Conservation (phyloP, 108 stramenopile species). For the Nitzschia sp. region DNA sequence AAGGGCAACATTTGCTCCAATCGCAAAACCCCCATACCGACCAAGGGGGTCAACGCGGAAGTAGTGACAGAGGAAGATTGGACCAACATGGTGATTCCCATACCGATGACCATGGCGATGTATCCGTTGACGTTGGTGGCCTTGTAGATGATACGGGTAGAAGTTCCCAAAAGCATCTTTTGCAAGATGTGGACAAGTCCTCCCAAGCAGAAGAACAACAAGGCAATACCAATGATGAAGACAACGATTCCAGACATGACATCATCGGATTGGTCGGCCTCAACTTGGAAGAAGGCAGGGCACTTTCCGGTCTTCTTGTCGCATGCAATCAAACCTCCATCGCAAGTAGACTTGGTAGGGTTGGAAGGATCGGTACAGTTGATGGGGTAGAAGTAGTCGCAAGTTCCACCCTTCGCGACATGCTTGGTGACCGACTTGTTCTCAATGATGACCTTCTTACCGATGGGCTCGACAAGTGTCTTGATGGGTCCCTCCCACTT, state of each 20-base stretch:
- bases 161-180: conserved; percentile 69
- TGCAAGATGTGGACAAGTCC: conserved; percentile 79
- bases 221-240: conserved; percentile 68
- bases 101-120: conserved; percentile 75
- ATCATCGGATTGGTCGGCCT: conserved; percentile 64
- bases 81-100: conserved; percentile 78
- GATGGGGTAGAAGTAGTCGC: conserved; percentile 69
- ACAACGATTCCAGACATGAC: conserved; percentile 63
- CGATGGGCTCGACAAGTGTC: conserved; percentile 70
- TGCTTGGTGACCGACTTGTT: conserved; percentile 79
- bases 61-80: conserved; percentile 81
- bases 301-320: conserved; percentile 52
- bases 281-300: conserved; percentile 76
- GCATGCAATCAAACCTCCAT: conserved; percentile 71
- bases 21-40: conserved; percentile 66
- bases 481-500: conserved; percentile 80
- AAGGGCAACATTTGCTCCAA: conserved; percentile 74
- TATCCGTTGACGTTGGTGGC: conserved; percentile 84
- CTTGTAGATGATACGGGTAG: conserved; percentile 82
- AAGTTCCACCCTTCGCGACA: conserved; percentile 53
- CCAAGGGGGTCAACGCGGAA: conserved; percentile 73
- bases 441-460: conserved; percentile 63
- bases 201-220: conserved; percentile 73
- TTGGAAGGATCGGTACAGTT: conserved; percentile 39
- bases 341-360: conserved; percentile 56